phyloP scores from a whole-genome alignment of 139 green algal species.

The Chlamydomonas applanata region DNA sequence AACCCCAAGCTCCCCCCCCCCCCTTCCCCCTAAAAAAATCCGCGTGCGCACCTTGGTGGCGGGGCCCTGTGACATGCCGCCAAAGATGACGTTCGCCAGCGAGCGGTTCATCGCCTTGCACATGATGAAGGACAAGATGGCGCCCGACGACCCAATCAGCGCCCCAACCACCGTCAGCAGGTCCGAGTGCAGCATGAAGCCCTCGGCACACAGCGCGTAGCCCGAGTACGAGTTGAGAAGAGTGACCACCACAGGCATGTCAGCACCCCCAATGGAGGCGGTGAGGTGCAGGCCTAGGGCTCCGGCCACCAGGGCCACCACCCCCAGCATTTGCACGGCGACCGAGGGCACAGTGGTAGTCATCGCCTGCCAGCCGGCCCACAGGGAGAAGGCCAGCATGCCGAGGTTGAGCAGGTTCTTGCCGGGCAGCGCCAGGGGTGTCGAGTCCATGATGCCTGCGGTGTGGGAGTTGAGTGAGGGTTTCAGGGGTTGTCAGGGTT shows the following conservation, averaged over 20 bases:
- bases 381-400: conserved; percentile 41
- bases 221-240: conserved; percentile 73
- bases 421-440: neutral
- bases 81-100: conserved; percentile 86
- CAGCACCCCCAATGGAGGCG: conserved; percentile 78
- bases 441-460: too few relatives aligned
- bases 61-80: conserved; percentile 53
- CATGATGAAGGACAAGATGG: conserved; percentile 93
- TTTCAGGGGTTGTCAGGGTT: too few relatives aligned
- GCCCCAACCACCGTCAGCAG: conserved; percentile 81
- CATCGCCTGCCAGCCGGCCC: conserved; percentile 18
- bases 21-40: too few relatives aligned
- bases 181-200: conserved; percentile 82
- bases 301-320: conserved; percentile 62
- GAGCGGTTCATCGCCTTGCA: conserved; percentile 60
- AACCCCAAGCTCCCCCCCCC: too few relatives aligned
- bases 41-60: neutral
- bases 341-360: conserved; percentile 7
- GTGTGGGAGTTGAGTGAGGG: too few relatives aligned
- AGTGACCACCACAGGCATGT: conserved; percentile 83
- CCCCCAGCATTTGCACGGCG: conserved; percentile 45
- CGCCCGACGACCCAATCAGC: conserved; percentile 83
- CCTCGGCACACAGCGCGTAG: conserved; percentile 87
- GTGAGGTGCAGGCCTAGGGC: conserved; percentile 83
- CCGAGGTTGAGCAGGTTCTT: conserved; percentile 40